A percentile compares a stretch with the other conserved stretches of the same genome.
phyloP scores from a whole-genome alignment of 257 asterid genomes.

The Salvia splendens region DNA sequence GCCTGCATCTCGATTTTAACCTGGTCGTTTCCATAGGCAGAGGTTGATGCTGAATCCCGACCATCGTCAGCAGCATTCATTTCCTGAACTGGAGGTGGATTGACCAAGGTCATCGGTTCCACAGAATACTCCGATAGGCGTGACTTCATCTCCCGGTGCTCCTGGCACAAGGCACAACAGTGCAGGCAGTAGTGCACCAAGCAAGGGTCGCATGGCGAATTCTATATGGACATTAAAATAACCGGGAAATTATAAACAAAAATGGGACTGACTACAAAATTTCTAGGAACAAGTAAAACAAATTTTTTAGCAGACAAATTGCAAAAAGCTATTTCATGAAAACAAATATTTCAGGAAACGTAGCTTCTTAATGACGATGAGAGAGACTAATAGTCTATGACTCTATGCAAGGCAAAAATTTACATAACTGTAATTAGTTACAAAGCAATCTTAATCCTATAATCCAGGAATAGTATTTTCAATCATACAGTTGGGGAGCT shows the following conservation, averaged over 20 bases:
- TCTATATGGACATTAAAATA: constrained; percentile 48
- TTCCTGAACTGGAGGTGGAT: constrained; percentile 87
- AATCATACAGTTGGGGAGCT: too few relatives aligned
- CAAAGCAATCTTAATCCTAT: neutral
- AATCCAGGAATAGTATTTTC: neutral
- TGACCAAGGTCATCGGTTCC: constrained; percentile 79
- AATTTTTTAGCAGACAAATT: neutral
- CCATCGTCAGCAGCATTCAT: constrained; percentile 48
- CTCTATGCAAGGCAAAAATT: neutral
- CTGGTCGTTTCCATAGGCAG: constrained; percentile 51
- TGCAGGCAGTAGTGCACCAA: constrained; percentile 93
- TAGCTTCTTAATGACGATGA: neutral
- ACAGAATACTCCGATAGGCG: constrained; percentile 64
- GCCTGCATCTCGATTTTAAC: constrained; percentile 80
- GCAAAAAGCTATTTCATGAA: neutral
- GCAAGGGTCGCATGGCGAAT: constrained; percentile 97
- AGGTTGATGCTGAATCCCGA: constrained; percentile 44
- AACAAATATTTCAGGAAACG: neutral
- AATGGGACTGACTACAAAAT: neutral
- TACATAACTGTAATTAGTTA: neutral
- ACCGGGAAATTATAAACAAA: neutral
- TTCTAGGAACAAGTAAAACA: neutral
- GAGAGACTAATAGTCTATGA: neutral
- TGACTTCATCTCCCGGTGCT: constrained; percentile 92
- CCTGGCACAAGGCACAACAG: constrained; percentile 98